Evolutionary conservation across 1,284 basidiomycete species (phyloP).

Genomic region (Ceratorhiza oryzae-sativae): DNA sequence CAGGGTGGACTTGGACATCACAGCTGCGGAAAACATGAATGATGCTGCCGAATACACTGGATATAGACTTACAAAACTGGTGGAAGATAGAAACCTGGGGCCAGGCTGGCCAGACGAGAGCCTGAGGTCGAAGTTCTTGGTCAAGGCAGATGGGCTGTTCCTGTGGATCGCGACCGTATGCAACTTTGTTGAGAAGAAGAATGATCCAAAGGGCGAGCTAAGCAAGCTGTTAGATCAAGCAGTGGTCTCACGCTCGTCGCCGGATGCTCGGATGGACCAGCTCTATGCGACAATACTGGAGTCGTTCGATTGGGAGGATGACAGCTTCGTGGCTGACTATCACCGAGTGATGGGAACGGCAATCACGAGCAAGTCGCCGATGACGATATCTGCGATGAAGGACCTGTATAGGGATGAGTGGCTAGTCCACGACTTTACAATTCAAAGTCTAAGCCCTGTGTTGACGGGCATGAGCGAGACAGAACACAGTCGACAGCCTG

Average conservation of each 20-base stretch:
- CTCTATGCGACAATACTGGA: conserved; percentile 45
- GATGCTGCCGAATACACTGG: neutral
- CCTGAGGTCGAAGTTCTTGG: neutral
- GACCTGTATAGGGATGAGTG: neutral
- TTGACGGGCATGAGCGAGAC: conserved; percentile 14
- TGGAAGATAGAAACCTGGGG: neutral
- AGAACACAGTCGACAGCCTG: neutral
- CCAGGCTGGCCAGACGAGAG: neutral
- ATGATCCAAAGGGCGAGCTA: conserved; percentile 42
- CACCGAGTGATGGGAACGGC: neutral
- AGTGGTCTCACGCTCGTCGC: neutral
- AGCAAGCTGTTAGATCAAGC: conserved; percentile 9
- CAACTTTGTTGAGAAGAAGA: conserved; percentile 40
- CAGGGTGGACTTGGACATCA: neutral
- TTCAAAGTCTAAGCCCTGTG: conserved; percentile 1
- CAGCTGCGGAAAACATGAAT: neutral
- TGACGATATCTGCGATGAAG: neutral
- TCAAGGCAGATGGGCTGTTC: conserved; percentile 46
- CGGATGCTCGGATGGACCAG: conserved; percentile 45
- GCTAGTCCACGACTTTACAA: neutral
- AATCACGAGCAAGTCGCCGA: neutral
- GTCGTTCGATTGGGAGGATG: conserved; percentile 45
- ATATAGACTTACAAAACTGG: neutral
- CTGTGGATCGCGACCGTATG: conserved; percentile 46
- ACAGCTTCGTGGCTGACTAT: conserved; percentile 43